Evolutionary conservation across 495 filamentous ascomycete species (phyloP).

Genomic region (Penicillium canescens): DNA sequence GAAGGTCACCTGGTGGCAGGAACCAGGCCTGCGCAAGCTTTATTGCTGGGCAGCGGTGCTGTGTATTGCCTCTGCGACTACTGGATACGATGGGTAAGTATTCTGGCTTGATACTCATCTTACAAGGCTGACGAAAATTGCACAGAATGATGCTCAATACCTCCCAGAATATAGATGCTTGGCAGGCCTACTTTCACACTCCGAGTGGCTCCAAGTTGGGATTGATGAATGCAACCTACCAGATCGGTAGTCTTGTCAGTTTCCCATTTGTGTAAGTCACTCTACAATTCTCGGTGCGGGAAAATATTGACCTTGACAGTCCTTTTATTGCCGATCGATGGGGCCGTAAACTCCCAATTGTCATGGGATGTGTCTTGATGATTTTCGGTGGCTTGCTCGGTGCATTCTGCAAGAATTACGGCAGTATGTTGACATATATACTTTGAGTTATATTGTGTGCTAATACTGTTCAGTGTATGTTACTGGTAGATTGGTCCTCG

Average conservation of each 20-base stretch:
- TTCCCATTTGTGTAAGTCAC: constrained; percentile 60
- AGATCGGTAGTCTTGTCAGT: constrained; percentile 61
- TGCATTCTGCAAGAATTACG: constrained; percentile 44
- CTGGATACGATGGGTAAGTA: constrained; percentile 60
- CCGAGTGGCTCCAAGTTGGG: constrained; percentile 55
- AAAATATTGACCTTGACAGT: not conserved
- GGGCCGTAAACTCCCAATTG: constrained; percentile 59
- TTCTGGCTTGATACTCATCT: not conserved
- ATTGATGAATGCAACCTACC: constrained; percentile 64
- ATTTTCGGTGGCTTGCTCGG: constrained; percentile 59
- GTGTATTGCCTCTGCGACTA: constrained; percentile 64
- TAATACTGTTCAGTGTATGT: constrained; percentile 15
- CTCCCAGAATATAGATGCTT: constrained; percentile 20
- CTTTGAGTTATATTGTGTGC: not conserved
- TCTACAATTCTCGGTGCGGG: too few relatives aligned
- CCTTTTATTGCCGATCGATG: constrained; percentile 59
- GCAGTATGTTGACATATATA: constrained; percentile 14
- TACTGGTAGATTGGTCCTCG: constrained; percentile 47
- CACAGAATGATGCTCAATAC: constrained; percentile 32
- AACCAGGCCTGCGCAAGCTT: constrained; percentile 59
- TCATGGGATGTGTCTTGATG: constrained; percentile 61
- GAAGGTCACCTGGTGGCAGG: constrained; percentile 58
- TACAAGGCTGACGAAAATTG: not conserved
- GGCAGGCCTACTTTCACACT: constrained; percentile 31
- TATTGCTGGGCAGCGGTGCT: constrained; percentile 56